A percentile compares a stretch with the other conserved stretches of the same genome.
Conservation (phyloP, 305 asterid genomes). For the Coffea humblotiana region DNA sequence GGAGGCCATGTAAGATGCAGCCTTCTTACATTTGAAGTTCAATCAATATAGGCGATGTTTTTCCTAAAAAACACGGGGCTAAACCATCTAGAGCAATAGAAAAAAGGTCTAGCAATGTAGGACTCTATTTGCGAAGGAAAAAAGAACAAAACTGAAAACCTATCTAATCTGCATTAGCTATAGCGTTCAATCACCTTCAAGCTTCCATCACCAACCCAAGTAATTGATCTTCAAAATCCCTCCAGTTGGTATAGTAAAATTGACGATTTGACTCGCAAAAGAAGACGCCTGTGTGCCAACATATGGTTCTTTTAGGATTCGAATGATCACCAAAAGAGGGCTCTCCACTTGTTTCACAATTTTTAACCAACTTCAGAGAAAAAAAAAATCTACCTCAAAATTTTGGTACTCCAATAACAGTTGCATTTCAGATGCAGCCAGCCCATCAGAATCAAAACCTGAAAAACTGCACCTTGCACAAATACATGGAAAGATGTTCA, state of each 20-base stretch:
- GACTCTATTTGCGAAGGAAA: not conserved
- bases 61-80: not conserved
- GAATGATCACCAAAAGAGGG: not conserved
- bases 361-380: not conserved
- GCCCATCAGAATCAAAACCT: not conserved
- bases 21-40: not conserved
- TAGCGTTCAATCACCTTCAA: not conserved
- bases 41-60: not conserved
- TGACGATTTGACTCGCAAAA: not conserved
- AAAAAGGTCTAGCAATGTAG: not conserved
- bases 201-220: not conserved
- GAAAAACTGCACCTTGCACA: not conserved
- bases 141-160: not conserved
- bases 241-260: not conserved
- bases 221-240: not conserved
- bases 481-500: not conserved
- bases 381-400: not conserved
- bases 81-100: not conserved
- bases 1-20: not conserved
- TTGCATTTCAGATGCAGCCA: constrained; percentile 1
- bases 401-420: not conserved
- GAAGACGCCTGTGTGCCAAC: not conserved
- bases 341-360: not conserved
- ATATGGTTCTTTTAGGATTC: not conserved
- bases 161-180: not conserved